Evolutionary conservation across 805 yeast species (phyloP), one percentile per base, ranked within the genome.

Genomic region (Ogataea trehalophila): DNA sequence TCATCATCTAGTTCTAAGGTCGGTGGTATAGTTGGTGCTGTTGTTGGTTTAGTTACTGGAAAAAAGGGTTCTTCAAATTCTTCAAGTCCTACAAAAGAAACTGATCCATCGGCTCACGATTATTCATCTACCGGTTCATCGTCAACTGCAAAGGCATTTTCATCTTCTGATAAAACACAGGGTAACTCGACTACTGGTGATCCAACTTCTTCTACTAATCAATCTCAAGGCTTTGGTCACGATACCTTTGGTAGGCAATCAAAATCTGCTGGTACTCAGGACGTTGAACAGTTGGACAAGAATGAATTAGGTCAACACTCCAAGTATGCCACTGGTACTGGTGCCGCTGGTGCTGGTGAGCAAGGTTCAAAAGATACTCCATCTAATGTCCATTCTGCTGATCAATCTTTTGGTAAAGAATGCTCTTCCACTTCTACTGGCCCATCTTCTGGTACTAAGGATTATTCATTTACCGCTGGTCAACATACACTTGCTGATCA

Each of bases 261-360:
- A 36, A 48, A 47, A 13, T 33, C 47, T 4, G 14, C 18, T 6
- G 48, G 49, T 20, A 18, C 42, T 18, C 43, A 45, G 15, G 56
- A 49, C 14, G 41, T 44, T 20, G 43, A 49, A 37, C 46, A 49
- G n/a, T 41, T 51, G 5, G 53, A 45, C 23, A 43, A 52, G 29
- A 37, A 47, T 9, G 54, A 51, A 20, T 20, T 42, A 20, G 51
- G 51, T 29, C 39, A 54, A 34, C 45, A 52, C 29, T 50, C 51
- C 5, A 42, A 44, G 22, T 49, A 49, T 18, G 52, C 40, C 16
- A 45, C 51, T 6, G 47, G 47, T 9, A 48, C 48, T 5, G 55
- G 54, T 16, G 46, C 40, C 29, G 46, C 42, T 18, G 51, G 33
- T 13, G 22, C 54, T 20, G 58, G 52, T 11, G 55, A 39, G 34